Conservation (phyloP, 495 filamentous ascomycete genomes). For the Neurospora sp. region DNA sequence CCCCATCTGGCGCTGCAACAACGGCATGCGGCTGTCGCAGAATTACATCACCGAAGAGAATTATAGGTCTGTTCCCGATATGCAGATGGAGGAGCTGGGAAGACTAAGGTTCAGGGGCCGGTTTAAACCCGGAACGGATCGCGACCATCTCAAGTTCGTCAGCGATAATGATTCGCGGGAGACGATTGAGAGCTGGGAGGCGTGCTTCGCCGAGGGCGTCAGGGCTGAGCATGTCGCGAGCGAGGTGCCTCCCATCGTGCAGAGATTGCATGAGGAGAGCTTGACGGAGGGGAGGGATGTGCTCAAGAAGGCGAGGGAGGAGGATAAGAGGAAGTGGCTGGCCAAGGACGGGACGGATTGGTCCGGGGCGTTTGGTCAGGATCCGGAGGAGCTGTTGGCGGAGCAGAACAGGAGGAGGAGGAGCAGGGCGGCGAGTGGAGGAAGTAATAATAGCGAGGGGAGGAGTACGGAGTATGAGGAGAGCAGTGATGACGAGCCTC, state of each 20-base stretch:
- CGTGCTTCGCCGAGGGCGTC: slow-evolving; percentile 76
- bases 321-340: slow-evolving; percentile 70
- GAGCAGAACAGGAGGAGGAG: slow-evolving; percentile 13
- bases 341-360: slow-evolving; percentile 74
- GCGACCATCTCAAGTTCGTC: slow-evolving; percentile 74
- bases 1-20: slow-evolving; percentile 76
- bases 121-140: slow-evolving; percentile 86
- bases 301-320: slow-evolving; percentile 54
- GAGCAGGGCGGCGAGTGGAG: slow-evolving; percentile 24
- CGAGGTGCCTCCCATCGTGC: slow-evolving; percentile 55
- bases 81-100: slow-evolving; percentile 62
- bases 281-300: slow-evolving; percentile 70
- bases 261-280: slow-evolving; percentile 67
- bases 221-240: slow-evolving; percentile 53
- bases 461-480: slow-evolving; percentile 39
- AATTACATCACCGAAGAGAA: slow-evolving; percentile 81
- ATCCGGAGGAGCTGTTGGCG: slow-evolving; percentile 38
- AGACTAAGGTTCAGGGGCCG: slow-evolving; percentile 64
- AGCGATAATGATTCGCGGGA: slow-evolving; percentile 82
- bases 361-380: slow-evolving; percentile 70
- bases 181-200: slow-evolving; percentile 91
- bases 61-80: slow-evolving; percentile 51
- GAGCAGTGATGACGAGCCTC: slow-evolving; percentile 17
- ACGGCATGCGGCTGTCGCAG: slow-evolving; percentile 63
- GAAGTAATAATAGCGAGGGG: slow-evolving; percentile 16